Evolutionary conservation across 2,329 filamentous ascomycete species (phyloP).

Genomic region (Beauveria medogensis): DNA sequence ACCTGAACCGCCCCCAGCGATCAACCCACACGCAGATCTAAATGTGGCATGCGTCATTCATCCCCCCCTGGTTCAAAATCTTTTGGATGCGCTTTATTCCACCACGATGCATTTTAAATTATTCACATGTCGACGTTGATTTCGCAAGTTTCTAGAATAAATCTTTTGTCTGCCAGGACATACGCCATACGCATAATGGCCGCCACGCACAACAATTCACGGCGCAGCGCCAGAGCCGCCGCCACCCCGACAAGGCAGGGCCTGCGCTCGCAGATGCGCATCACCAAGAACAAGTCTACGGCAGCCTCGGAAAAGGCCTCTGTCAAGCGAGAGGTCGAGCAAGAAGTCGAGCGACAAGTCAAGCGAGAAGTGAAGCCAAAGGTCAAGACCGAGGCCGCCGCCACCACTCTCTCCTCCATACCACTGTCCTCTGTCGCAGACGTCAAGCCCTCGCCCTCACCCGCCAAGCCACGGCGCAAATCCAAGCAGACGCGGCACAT

Average conservation of each 20-base stretch:
- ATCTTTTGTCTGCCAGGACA: neutral
- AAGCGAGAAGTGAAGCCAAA: neutral
- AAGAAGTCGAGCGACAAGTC: neutral
- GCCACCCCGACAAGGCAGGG: neutral
- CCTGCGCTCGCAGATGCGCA: slow-evolving; percentile 9
- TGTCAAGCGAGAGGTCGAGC: neutral
- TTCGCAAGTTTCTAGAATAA: neutral
- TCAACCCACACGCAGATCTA: neutral
- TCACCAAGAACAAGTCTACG: slow-evolving; percentile 4
- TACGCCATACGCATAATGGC: neutral
- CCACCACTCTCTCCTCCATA: neutral
- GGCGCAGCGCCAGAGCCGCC: neutral
- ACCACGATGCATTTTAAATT: neutral
- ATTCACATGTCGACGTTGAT: neutral
- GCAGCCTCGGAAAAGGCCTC: neutral
- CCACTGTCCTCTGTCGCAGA: neutral
- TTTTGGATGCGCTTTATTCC: neutral
- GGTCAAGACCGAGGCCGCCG: neutral
- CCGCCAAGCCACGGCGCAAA: neutral
- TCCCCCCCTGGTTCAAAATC: neutral
- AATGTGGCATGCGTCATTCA: neutral
- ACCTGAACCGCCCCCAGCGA: neutral
- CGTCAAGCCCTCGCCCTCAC: neutral
- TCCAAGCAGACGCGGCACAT: slow-evolving; percentile 3
- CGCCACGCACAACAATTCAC: neutral